phyloP scores from a whole-genome alignment of 73 alveolate species.

The Tetrahymena borealis region DNA sequence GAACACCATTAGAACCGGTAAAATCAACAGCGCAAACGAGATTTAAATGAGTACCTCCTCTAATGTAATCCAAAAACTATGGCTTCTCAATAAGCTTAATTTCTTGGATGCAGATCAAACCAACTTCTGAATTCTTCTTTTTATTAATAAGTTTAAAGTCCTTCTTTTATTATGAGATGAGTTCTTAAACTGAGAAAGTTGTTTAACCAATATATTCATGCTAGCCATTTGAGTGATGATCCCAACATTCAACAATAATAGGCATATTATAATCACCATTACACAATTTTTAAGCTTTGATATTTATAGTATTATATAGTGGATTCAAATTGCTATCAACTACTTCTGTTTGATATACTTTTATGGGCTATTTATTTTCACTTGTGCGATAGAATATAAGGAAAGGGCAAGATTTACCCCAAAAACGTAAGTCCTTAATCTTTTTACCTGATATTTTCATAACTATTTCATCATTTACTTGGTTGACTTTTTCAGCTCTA shows the following conservation, averaged over 20 bases:
- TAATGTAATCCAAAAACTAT: constrained; percentile 81
- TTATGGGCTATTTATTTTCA: constrained; percentile 19
- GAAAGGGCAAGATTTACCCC: constrained; percentile 17
- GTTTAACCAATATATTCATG: constrained; percentile 32
- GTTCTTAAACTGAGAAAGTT: not conserved
- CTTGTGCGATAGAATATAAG: constrained; percentile 1
- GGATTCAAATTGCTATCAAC: constrained; percentile 7
- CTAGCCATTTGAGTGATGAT: constrained; percentile 8
- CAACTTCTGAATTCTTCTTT: constrained; percentile 5
- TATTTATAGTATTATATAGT: not conserved
- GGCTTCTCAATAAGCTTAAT: not conserved
- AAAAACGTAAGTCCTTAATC: not conserved
- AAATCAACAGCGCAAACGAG: constrained; percentile 88
- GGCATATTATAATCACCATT: constrained; percentile 33
- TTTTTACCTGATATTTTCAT: constrained; percentile 17
- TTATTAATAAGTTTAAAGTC: not conserved
- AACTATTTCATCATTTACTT: constrained; percentile 30
- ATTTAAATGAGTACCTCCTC: constrained; percentile 77
- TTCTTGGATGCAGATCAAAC: not conserved
- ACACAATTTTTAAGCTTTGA: constrained; percentile 18
- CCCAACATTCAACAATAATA: constrained; percentile 35
- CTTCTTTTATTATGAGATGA: not conserved
- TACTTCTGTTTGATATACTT: constrained; percentile 21
- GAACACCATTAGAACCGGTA: constrained; percentile 75
- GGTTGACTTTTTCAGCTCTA: constrained; percentile 45